Percentiles rank a stretch among this genome's conserved stretches.
Conservation (phyloP, 495 filamentous ascomycete species). For the Daldinia caldariorum region DNA sequence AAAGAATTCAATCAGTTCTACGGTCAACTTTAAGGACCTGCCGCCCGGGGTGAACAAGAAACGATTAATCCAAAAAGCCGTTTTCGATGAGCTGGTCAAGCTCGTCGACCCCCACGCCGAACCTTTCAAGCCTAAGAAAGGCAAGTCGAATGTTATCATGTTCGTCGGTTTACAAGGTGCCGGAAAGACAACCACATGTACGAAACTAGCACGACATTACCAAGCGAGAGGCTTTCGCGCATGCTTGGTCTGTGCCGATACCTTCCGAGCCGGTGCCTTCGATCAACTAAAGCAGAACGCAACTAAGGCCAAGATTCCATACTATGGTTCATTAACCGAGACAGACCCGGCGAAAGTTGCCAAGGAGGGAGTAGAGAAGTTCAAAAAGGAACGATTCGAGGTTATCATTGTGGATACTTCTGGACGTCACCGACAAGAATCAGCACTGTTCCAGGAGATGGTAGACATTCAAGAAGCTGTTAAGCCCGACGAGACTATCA, state of each 20-base stretch:
- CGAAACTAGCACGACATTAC: conserved; percentile 95
- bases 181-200: conserved; percentile 98
- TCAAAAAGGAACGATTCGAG: conserved; percentile 98
- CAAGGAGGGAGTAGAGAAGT: conserved; percentile 94
- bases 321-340: conserved; percentile 94
- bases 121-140: conserved; percentile 96
- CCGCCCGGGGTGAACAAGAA: conserved; percentile 95
- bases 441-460: conserved; percentile 97
- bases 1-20: conserved; percentile 88
- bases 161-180: conserved; percentile 97
- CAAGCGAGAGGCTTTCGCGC: conserved; percentile 92
- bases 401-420: conserved; percentile 98
- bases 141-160: conserved; percentile 97
- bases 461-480: conserved; percentile 94
- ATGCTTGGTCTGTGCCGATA: conserved; percentile 96
- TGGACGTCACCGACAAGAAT: conserved; percentile 92
- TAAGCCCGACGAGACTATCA: conserved; percentile 94
- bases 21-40: conserved; percentile 92
- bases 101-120: conserved; percentile 96
- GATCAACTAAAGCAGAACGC: conserved; percentile 99
- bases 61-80: conserved; percentile 95
- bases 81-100: conserved; percentile 95
- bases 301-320: conserved; percentile 98
- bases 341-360: conserved; percentile 95
- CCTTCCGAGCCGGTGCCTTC: conserved; percentile 97